A percentile compares a stretch with the other conserved stretches of the same genome.
phyloP scores from a whole-genome alignment of 2,329 filamentous ascomycete genomes.

The Fusarium marasasianum region DNA sequence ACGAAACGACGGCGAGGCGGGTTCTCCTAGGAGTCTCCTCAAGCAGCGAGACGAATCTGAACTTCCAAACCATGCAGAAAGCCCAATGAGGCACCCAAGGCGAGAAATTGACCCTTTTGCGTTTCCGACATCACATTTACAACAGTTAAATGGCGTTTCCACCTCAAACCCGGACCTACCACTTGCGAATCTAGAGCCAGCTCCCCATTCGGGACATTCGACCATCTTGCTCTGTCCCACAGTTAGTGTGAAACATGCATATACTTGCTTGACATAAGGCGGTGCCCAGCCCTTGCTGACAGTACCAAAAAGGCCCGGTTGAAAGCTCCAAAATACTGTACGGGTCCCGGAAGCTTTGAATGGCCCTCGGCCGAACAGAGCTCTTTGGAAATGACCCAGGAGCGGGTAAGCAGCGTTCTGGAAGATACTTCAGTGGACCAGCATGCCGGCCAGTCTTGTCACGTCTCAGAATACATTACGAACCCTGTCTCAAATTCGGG shows the following conservation, averaged over 20 bases:
- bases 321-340: not conserved
- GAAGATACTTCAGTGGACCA: too few species aligned
- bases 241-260: not conserved
- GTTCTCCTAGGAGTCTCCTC: not conserved
- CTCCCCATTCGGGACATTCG: not conserved
- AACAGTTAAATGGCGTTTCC: not conserved
- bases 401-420: too few species aligned
- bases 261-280: not conserved
- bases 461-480: too few species aligned
- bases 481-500: not conserved
- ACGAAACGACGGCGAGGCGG: not conserved
- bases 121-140: not conserved
- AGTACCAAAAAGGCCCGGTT: not conserved
- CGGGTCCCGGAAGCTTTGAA: not conserved
- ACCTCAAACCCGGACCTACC: not conserved
- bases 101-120: not conserved
- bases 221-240: not conserved
- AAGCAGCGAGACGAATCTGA: not conserved
- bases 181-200: not conserved
- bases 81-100: not conserved
- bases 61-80: not conserved
- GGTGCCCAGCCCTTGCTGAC: not conserved
- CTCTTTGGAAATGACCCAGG: too few species aligned
- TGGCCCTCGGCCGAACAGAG: too few species aligned
- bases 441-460: too few species aligned